Base-by-base conservation (phyloP, 495 filamentous ascomycete species). In the Niebla homalea region DNA sequence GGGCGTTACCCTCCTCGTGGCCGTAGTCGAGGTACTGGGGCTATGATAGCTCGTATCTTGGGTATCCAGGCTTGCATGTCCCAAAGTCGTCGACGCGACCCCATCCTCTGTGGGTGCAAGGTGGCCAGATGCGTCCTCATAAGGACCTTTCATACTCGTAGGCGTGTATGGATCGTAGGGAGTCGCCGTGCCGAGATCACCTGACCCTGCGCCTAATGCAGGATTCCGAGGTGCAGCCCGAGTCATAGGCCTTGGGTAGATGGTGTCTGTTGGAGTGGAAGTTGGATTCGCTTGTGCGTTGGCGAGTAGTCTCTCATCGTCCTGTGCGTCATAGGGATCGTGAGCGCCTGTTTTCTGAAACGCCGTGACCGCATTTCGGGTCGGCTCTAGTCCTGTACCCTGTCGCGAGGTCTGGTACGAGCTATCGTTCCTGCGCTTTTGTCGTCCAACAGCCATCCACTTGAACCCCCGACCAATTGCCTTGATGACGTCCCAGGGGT, bases 401-500 rank as follows among this genome's bases (percentile, higher is more conserved):
- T 48, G 26, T 16, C 29, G 15, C 2, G 53, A 48, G 14, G 48
- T 56, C 39, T 61, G 51, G 50, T 83, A 83, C 43, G 70, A 75
- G 18, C 64, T 55, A 52, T 83, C 79, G 37, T 69, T 42, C 37
- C 63, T 68, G 29, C 79, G 67, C 42, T 60, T 68, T 59, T 78
- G 80, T 36, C 75, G 70, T 35, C 89, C 86, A 10, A 87, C 78
- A 41, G 88, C 78, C 16, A 92, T 63, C 89, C 89, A 95, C 53
- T 80, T 76, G 54, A 86, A 80, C 20, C 84, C 81, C 20, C 89
- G 76, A 7, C 79, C 83, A 35, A 83, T 73, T 10, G 83, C 84
- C 64, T 87, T 90, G 48, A 89, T 57, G 36, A 94, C 71, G 60
- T 95, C 89, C 77, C 86, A 84, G 18, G 85, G 74, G 59, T 93